Base-by-base conservation (phyloP, 1,284 basidiomycete species). In the Cryptococcus amylolentus region DNA sequence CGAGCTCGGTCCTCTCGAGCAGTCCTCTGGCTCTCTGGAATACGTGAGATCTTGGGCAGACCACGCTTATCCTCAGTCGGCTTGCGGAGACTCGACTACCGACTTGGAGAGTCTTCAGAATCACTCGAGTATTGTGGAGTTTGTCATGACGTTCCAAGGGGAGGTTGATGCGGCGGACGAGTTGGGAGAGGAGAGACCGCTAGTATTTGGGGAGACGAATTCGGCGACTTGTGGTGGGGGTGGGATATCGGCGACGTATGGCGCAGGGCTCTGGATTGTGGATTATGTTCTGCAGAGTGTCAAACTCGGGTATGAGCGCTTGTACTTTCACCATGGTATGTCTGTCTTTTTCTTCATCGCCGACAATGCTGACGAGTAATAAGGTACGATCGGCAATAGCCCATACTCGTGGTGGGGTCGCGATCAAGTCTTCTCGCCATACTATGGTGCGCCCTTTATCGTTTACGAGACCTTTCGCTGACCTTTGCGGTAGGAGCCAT, bases 171-270 rank as follows among this genome's bases (percentile, higher is more conserved):
- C 75, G 16, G 77, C 77, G 1, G 75, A 75, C 61, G 26, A 20
- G 10, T 13, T 37, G 3, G 70, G 64, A 6, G 70, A 68, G 3
- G 74, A 76, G 1, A 79, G 79, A 65, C 67, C 64, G 42, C 77
- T 78, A 59, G 78, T 80, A 66, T 66, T 81, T 9, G 79, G 78
- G 4, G 80, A 81, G 62, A 81, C 80, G 1, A 81, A 81, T 61
- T 81, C 80, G 78, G 79, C 79, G 7, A 80, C 79, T 3, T 80
- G 80, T 55, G 79, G 79, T 5, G 80, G 80, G 8, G 79, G 78
- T 18, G 79, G 79, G 1, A 79, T 80, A 55, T 79, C 77, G 53
- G 77, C 77, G 0, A 80, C 78, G 0, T 80, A 79, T 57, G 80
- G 80, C 12, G 80, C 80, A 0, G 80, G 70, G 2, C 65, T 81